These are phyloP conservation scores for Gnetum montanum DNA, from an alignment of 75 land plant genomes.

Conservation along the genomic window DNA sequence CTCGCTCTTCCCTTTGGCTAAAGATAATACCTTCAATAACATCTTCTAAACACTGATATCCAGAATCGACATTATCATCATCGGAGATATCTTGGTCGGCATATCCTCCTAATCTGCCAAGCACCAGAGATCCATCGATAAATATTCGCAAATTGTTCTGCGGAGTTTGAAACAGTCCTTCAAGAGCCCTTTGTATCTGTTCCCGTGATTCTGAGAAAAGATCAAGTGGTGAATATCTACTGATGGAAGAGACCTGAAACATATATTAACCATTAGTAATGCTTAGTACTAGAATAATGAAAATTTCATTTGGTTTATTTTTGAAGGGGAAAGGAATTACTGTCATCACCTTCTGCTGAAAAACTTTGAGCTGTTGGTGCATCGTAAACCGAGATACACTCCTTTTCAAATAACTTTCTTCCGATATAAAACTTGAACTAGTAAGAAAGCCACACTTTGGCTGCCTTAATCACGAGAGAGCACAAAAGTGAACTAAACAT, in stretches of 20 bases:
- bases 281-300: no score
- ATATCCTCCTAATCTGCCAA: slow-evolving; percentile 55
- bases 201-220: slow-evolving; percentile 77
- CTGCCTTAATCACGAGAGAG: slow-evolving; percentile 26
- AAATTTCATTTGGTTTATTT: neutral
- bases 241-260: slow-evolving; percentile 52
- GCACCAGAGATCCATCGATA: slow-evolving; percentile 59
- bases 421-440: slow-evolving; percentile 54
- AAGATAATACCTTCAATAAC: slow-evolving; percentile 21
- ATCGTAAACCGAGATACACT: slow-evolving; percentile 59
- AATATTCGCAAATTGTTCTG: slow-evolving; percentile 93
- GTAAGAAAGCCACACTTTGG: slow-evolving; percentile 99
- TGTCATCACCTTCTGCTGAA: slow-evolving; percentile 54
- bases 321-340: neutral
- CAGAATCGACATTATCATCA: neutral
- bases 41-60: slow-evolving; percentile 29
- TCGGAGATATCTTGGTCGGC: slow-evolving; percentile 1
- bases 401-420: slow-evolving; percentile 51
- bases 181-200: slow-evolving; percentile 51
- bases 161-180: slow-evolving; percentile 57
- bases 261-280: neutral
- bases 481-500: neutral
- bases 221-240: slow-evolving; percentile 87
- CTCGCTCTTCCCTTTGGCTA: slow-evolving; percentile 31
- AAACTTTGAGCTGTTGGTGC: slow-evolving; percentile 79